A percentile compares a stretch with the other conserved stretches of the same genome.
Conservation (phyloP, 2,329 filamentous ascomycete species). For the Aspergillus neotritici region DNA sequence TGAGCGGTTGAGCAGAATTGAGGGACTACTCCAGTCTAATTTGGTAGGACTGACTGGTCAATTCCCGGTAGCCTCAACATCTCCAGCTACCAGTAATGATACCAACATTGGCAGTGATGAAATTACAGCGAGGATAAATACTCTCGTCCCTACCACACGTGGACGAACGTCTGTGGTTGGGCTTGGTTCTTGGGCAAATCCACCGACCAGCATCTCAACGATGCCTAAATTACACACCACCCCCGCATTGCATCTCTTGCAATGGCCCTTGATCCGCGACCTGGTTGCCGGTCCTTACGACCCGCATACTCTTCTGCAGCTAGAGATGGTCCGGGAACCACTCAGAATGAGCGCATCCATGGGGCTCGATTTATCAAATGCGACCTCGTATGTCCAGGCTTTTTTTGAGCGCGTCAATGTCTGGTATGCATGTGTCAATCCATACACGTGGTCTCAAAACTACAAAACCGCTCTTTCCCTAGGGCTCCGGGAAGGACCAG, state of each 20-base stretch:
- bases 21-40: constrained; percentile 69
- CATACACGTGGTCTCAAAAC: constrained; percentile 70
- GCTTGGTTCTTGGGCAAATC: constrained; percentile 65
- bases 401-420: constrained; percentile 78
- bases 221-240: constrained; percentile 84
- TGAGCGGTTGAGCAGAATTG: constrained; percentile 70
- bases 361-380: constrained; percentile 68
- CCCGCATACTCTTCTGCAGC: constrained; percentile 71
- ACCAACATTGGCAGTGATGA: constrained; percentile 57
- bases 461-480: constrained; percentile 70
- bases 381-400: constrained; percentile 66
- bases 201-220: constrained; percentile 65
- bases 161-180: constrained; percentile 54
- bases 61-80: constrained; percentile 50
- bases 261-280: constrained; percentile 73
- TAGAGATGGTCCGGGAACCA: constrained; percentile 75
- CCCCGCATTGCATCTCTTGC: constrained; percentile 60
- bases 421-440: constrained; percentile 82
- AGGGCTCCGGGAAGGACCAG: constrained; percentile 70
- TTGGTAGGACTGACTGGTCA: constrained; percentile 40
- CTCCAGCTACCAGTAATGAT: constrained; percentile 60
- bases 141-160: constrained; percentile 6
- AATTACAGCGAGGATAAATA: constrained; percentile 34
- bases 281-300: constrained; percentile 72
- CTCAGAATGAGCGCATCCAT: constrained; percentile 54